These are phyloP conservation scores for Umbelopsis sp. DNA, from an alignment of 192 early-diverging fungal genomes.

Conservation along the genomic window DNA sequence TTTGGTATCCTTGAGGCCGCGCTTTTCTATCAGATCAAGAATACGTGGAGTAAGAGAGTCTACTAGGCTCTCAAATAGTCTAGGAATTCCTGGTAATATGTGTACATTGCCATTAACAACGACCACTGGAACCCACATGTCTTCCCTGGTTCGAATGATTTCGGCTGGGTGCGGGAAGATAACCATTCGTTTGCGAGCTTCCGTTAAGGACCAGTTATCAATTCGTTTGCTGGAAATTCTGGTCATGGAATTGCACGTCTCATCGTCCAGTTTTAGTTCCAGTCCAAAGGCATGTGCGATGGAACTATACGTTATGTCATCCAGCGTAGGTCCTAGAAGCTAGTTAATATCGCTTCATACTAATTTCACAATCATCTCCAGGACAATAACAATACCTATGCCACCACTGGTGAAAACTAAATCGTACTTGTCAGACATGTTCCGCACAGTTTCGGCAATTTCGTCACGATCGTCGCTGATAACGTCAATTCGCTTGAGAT, in stretches of 20 bases:
- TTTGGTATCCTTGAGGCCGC: not conserved
- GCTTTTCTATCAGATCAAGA: slow-evolving; percentile 8
- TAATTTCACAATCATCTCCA: not conserved
- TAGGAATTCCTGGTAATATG: slow-evolving; percentile 70
- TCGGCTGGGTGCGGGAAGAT: slow-evolving; percentile 49
- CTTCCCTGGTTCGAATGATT: slow-evolving; percentile 44
- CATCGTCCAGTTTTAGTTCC: slow-evolving; percentile 51
- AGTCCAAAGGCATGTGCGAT: slow-evolving; percentile 60
- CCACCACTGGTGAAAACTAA: slow-evolving; percentile 77
- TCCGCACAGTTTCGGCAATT: slow-evolving; percentile 46
- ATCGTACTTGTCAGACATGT: slow-evolving; percentile 48
- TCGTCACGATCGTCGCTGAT: slow-evolving; percentile 53
- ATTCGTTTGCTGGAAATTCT: slow-evolving; percentile 20
- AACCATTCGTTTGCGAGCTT: slow-evolving; percentile 66
- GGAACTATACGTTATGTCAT: slow-evolving; percentile 68
- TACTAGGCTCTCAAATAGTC: slow-evolving; percentile 56
- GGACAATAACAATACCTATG: slow-evolving; percentile 48
- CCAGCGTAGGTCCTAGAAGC: slow-evolving; percentile 56
- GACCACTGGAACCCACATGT: slow-evolving; percentile 77
- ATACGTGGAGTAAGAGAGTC: slow-evolving; percentile 34
- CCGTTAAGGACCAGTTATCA: slow-evolving; percentile 30
- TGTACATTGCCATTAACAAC: slow-evolving; percentile 65
- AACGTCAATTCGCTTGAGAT: slow-evolving; percentile 56
- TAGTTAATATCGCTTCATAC: not conserved
- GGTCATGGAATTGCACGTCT: slow-evolving; percentile 60